Percentiles rank a stretch among this genome's conserved stretches.
Conservation (phyloP, 192 early-diverging fungal species). For the Coemansia sp. region DNA sequence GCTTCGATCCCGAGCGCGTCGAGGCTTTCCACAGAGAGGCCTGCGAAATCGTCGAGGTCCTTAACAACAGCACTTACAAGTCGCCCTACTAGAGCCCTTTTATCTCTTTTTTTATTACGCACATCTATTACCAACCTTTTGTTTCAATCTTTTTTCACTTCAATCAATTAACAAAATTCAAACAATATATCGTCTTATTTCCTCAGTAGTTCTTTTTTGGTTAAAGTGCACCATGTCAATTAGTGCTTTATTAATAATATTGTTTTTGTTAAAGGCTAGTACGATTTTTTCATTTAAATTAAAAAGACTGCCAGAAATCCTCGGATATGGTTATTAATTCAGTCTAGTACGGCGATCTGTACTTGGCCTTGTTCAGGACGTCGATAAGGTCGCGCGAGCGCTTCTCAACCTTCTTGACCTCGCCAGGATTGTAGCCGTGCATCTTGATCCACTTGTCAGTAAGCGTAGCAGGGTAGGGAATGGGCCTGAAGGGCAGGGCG, state of each 20-base stretch:
- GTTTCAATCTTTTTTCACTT: neutral
- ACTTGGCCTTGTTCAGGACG: conserved; percentile 45
- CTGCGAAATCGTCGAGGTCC: conserved; percentile 42
- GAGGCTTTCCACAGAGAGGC: conserved; percentile 39
- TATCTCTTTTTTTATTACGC: neutral
- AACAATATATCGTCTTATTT: neutral
- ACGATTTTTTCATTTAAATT: neutral
- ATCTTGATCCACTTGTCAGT: conserved; percentile 37
- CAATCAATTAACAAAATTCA: neutral
- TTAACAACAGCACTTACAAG: conserved; percentile 51
- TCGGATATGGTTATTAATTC: neutral
- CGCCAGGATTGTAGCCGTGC: conserved; percentile 30
- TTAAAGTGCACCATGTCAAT: neutral
- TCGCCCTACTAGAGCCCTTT: conserved; percentile 45
- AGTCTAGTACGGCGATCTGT: conserved; percentile 35
- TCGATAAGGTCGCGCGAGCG: conserved; percentile 38
- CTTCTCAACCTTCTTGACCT: conserved; percentile 18
- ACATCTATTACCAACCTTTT: neutral
- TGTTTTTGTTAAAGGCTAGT: neutral
- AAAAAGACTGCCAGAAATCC: neutral
- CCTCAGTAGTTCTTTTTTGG: neutral
- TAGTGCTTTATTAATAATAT: too few species aligned
- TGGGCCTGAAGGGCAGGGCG: conserved; percentile 12
- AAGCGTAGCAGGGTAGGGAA: conserved; percentile 36
- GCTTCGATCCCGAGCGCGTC: conserved; percentile 37